Evolutionary conservation across 768 basidiomycete genomes (phyloP).

Genomic region (Crepidotus variabilis): DNA sequence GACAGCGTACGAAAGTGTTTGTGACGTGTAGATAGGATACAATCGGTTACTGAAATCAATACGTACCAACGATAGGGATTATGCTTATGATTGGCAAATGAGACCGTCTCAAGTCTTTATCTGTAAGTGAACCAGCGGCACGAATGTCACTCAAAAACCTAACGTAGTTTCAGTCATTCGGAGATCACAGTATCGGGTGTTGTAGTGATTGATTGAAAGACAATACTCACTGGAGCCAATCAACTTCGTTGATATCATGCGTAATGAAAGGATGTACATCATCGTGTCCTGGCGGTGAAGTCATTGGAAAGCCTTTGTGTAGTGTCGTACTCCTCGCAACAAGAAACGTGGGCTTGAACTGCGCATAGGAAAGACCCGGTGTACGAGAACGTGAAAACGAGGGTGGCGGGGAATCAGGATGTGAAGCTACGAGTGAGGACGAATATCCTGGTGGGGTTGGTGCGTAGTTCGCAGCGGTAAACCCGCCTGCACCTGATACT

Average conservation of each 20-base stretch:
- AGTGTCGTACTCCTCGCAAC: constrained; percentile 28
- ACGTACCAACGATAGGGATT: constrained; percentile 29
- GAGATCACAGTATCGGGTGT: too few species aligned
- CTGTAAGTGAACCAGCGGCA: constrained; percentile 27
- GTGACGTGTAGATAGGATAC: too few species aligned
- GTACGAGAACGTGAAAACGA: constrained; percentile 18
- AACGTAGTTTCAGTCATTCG: too few species aligned
- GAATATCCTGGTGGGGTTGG: too few species aligned
- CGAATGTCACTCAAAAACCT: constrained; percentile 40
- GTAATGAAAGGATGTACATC: constrained; percentile 43
- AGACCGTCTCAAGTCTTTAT: constrained; percentile 25
- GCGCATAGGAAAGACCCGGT: constrained; percentile 12
- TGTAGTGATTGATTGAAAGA: not conserved
- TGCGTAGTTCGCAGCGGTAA: too few species aligned
- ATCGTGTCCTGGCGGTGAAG: constrained; percentile 35
- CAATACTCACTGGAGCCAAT: constrained; percentile 40
- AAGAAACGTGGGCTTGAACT: constrained; percentile 30
- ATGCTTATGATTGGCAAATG: constrained; percentile 23
- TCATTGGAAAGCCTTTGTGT: constrained; percentile 38
- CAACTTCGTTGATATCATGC: constrained; percentile 45
- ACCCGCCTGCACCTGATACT: too few species aligned
- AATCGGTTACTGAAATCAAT: not conserved
- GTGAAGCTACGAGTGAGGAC: too few species aligned
- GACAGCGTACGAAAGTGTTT: too few species aligned
- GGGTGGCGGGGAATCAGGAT: not conserved